Evolutionary conservation across 352 stramenopile genomes (phyloP).

Genomic region (Globisporangium recalcitrans): DNA sequence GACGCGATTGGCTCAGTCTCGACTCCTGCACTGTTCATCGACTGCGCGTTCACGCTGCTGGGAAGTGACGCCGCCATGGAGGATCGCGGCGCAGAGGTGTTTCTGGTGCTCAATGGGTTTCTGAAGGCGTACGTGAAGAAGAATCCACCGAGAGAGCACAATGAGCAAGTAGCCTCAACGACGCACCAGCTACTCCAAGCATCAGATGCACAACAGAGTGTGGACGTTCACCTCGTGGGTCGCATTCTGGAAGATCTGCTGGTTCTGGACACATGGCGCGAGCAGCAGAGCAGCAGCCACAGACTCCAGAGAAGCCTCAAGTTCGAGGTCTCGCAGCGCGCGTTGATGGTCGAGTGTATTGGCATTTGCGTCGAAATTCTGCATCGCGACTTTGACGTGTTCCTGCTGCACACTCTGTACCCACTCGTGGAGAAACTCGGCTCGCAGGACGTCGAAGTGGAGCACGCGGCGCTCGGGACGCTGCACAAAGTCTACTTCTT

Average conservation of each 20-base stretch:
- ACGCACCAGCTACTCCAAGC: neutral
- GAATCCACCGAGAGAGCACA: neutral
- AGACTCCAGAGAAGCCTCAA: conserved; percentile 6
- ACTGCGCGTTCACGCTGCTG: conserved; percentile 54
- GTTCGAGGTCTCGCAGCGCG: conserved; percentile 33
- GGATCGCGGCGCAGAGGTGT: conserved; percentile 26
- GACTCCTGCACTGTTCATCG: conserved; percentile 60
- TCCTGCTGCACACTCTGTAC: conserved; percentile 73
- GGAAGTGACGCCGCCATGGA: neutral
- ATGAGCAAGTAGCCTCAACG: neutral
- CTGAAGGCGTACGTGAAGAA: conserved; percentile 28
- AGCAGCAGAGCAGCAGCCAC: conserved; percentile 14
- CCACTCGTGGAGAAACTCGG: conserved; percentile 83
- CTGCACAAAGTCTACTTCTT: conserved; percentile 63
- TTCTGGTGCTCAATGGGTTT: conserved; percentile 67
- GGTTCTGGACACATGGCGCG: conserved; percentile 36
- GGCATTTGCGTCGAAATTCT: conserved; percentile 69
- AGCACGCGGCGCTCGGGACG: conserved; percentile 62
- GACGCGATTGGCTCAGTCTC: conserved; percentile 35
- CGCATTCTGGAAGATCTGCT: conserved; percentile 76
- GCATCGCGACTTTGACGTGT: conserved; percentile 39
- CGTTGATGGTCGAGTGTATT: conserved; percentile 71
- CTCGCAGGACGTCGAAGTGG: conserved; percentile 47
- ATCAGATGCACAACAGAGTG: neutral
- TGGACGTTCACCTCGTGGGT: conserved; percentile 63